Evolutionary conservation across 192 early-diverging fungal species (phyloP), one percentile per base, ranked within the genome.

Genomic region (Diversispora eburnea): DNA sequence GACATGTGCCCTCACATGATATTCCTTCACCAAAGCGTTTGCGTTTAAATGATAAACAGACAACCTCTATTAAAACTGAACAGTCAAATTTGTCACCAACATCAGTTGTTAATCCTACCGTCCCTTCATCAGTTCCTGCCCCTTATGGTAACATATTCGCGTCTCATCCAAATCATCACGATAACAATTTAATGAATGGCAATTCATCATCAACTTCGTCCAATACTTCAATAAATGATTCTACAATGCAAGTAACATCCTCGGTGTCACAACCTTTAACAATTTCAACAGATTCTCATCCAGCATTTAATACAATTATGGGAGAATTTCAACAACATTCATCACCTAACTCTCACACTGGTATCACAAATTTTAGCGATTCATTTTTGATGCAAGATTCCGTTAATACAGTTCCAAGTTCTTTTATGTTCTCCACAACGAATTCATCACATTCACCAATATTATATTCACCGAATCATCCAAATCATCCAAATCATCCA

Each of bases 311-410:
- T 68, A 54, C 70, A 20, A 71, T 71, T 7, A 71, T 71, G 47
- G 64, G 43, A 47, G 46, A 41, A 25, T 56, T 10, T 51, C 67
- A 69, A 59, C 67, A 69, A 59, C 56, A 56, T 33, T 54, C 33
- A 12, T 9, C 52, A 46, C 20, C 13, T 60, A 47, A n/a, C 45
- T 2, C 70, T 59, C 56, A 56, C 25, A 7, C 70, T 15, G 22
- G 13, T 60, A 13, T 69, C 8, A 54, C 67, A 47, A 56, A 41
- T 41, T 71, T 59, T 41, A 71, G 47, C n/a, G 70, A 71, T 13
- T 46, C 55, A n/a, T 71, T 71, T 10, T 54, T 71, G 56, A 68
- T 68, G 13, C 48, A n/a, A 9, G 67, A 55, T 68, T 9, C 67
- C 25, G 48, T 68, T 25, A 68, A 22, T 68, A 33, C 67, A 33